Conservation (phyloP, 495 filamentous ascomycete species). For the Penicillium nucicola region DNA sequence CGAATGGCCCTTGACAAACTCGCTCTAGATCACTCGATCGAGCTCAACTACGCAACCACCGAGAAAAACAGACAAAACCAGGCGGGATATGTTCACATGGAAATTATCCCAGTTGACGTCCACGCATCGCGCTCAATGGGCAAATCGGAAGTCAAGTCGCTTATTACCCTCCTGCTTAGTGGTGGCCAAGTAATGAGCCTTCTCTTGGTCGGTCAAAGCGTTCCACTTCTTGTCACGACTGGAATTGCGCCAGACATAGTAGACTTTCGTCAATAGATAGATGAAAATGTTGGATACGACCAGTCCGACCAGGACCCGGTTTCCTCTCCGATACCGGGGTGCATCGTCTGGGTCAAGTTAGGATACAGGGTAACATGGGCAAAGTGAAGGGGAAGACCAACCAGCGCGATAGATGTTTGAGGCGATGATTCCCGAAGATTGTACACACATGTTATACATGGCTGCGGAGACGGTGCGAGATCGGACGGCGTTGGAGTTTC, state of each 20-base stretch:
- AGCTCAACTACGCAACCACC: not conserved
- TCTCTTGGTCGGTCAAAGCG: constrained; percentile 23
- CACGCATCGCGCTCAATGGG: not conserved
- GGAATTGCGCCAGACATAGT: constrained; percentile 40
- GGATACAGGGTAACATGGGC: not conserved
- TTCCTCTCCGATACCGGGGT: constrained; percentile 53
- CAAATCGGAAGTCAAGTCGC: constrained; percentile 40
- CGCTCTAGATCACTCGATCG: too few relatives aligned
- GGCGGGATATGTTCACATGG: not conserved
- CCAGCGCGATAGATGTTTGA: constrained; percentile 55
- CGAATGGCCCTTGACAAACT: too few relatives aligned
- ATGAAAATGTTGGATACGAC: constrained; percentile 40
- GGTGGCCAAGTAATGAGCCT: constrained; percentile 28
- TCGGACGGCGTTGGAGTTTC: constrained; percentile 56
- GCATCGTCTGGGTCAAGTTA: constrained; percentile 52
- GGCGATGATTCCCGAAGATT: constrained; percentile 49
- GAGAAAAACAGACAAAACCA: not conserved
- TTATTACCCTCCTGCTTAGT: constrained; percentile 39
- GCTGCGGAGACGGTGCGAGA: constrained; percentile 55
- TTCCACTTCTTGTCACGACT: constrained; percentile 29
- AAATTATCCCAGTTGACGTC: too few relatives aligned
- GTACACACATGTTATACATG: constrained; percentile 53
- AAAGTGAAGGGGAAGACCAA: constrained; percentile 27
- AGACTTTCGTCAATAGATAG: constrained; percentile 37
- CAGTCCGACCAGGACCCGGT: constrained; percentile 47